These are phyloP conservation scores for Chaetothyriales sp. DNA, from an alignment of 2,329 filamentous ascomycete species.

Conservation along the genomic window DNA sequence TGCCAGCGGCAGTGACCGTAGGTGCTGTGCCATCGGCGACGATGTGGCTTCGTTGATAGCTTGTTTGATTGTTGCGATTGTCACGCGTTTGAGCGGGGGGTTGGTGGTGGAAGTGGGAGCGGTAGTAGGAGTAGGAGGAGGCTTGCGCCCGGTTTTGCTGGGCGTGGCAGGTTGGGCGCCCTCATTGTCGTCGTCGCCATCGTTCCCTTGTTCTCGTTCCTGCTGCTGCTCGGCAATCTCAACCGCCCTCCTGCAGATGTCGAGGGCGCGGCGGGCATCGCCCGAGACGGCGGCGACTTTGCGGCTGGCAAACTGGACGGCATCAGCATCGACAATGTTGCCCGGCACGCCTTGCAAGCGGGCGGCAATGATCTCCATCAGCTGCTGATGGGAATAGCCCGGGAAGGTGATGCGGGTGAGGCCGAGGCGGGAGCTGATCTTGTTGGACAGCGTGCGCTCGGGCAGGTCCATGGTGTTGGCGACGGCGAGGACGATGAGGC, in stretches of 20 bases:
- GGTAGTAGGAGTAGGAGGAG: slow-evolving; percentile 12
- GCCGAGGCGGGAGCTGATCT: slow-evolving; percentile 83
- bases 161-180: slow-evolving; percentile 27
- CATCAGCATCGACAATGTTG: slow-evolving; percentile 80
- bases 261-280: slow-evolving; percentile 77
- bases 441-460: slow-evolving; percentile 90
- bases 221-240: slow-evolving; percentile 74
- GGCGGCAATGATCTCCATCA: slow-evolving; percentile 96
- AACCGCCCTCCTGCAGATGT: slow-evolving; percentile 88
- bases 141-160: slow-evolving; percentile 27
- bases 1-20: slow-evolving; percentile 65
- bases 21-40: slow-evolving; percentile 77
- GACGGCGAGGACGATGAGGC: slow-evolving; percentile 88
- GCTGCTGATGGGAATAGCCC: slow-evolving; percentile 89
- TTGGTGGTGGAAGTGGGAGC: slow-evolving; percentile 5
- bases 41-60: slow-evolving; percentile 92
- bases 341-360: slow-evolving; percentile 76
- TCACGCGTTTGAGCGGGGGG: slow-evolving; percentile 47
- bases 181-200: slow-evolving; percentile 19
- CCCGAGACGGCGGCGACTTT: slow-evolving; percentile 95
- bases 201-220: slow-evolving; percentile 26
- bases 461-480: slow-evolving; percentile 98
- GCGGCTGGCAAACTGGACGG: slow-evolving; percentile 85
- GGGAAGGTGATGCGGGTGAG: slow-evolving; percentile 92
- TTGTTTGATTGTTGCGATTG: slow-evolving; percentile 81